Conservation (phyloP, 2,329 filamentous ascomycete genomes). For the Paraconiothyrium sp. region DNA sequence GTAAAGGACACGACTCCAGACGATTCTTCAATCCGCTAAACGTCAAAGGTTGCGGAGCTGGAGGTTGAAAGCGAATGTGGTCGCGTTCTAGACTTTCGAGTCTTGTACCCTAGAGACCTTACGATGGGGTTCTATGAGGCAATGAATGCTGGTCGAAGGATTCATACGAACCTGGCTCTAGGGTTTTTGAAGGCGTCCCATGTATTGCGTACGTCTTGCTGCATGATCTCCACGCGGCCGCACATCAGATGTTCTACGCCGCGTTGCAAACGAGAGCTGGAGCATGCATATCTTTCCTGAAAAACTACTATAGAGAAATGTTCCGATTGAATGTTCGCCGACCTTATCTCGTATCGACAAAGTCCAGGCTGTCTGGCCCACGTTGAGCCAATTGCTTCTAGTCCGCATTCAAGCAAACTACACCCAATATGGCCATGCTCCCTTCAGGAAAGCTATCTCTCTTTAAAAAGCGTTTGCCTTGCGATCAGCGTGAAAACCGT, state of each 20-base stretch:
- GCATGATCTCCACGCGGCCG: neutral
- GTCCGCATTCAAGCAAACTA: neutral
- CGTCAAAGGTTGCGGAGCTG: neutral
- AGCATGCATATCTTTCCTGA: neutral
- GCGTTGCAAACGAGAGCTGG: neutral
- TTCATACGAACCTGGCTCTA: neutral
- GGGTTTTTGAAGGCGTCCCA: neutral
- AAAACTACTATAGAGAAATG: neutral
- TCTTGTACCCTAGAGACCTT: neutral
- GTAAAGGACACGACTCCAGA: neutral
- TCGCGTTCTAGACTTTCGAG: constrained; percentile 3
- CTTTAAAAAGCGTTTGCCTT: neutral
- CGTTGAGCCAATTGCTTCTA: constrained; percentile 5
- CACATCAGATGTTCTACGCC: neutral
- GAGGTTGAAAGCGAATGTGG: neutral
- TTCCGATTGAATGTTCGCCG: neutral
- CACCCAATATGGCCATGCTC: neutral
- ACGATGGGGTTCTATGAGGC: neutral
- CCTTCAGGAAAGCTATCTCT: neutral
- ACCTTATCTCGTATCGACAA: constrained; percentile 1
- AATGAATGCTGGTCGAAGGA: neutral
- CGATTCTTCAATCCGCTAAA: neutral
- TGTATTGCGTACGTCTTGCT: neutral
- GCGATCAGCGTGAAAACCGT: neutral
- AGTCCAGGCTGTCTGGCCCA: constrained; percentile 8